Percentiles rank a stretch among this genome's conserved stretches.
Evolutionary conservation across 352 stramenopile genomes (phyloP).

Genomic region (Globisporangium paddicum): DNA sequence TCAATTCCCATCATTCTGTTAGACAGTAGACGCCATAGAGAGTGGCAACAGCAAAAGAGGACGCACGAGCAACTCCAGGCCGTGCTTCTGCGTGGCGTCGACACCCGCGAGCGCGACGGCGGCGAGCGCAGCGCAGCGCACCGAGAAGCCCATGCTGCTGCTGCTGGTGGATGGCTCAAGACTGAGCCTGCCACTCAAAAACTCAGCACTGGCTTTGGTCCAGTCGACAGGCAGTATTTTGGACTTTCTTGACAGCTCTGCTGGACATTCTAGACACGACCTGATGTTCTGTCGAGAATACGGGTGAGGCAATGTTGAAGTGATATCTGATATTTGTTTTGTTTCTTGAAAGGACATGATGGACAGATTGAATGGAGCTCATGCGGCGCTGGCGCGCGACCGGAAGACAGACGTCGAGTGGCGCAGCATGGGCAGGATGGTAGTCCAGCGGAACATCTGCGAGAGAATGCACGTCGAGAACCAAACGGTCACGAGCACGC

Average conservation of each 20-base stretch:
- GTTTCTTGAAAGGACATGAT: too few species aligned
- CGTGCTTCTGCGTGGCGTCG: constrained; percentile 6
- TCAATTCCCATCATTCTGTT: background rate
- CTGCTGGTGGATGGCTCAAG: background rate
- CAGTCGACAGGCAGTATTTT: background rate
- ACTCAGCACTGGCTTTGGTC: background rate
- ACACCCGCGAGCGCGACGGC: background rate
- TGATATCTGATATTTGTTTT: too few species aligned
- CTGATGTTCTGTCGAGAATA: background rate
- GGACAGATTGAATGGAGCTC: too few species aligned
- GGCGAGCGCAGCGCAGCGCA: background rate
- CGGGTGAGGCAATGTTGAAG: background rate
- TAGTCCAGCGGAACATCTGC: constrained; percentile 82
- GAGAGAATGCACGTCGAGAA: constrained; percentile 88
- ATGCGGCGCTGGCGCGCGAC: constrained; percentile 38
- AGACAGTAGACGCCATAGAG: background rate
- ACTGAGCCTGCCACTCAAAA: background rate
- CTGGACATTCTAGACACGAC: too few species aligned
- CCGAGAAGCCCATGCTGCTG: background rate
- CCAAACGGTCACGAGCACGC: constrained; percentile 80
- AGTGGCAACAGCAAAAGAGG: background rate
- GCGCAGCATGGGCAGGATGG: constrained; percentile 69
- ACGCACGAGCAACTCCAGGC: constrained; percentile 6
- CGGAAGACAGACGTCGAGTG: constrained; percentile 26
- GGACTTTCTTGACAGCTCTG: too few species aligned